Evolutionary conservation across 192 early-diverging fungal genomes (phyloP), one percentile per base, ranked within the genome.

Genomic region (Paraglomus brasilianum): DNA sequence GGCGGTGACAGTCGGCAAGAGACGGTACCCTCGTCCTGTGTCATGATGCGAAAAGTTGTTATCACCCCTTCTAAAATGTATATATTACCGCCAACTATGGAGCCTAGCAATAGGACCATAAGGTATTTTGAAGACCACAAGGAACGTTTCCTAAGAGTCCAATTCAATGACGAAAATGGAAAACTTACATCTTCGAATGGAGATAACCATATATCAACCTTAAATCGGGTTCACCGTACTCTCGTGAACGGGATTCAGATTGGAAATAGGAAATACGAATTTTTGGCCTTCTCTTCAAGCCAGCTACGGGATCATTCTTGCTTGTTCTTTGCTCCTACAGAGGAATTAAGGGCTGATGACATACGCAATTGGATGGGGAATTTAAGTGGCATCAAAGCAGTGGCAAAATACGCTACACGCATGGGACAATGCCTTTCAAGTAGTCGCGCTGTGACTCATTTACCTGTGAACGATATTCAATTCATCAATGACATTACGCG

Each of bases 341-440:
- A 45, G 6, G 74, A 73, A 4, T 66, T 85, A 4, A 80, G 74
- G 9, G 81, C 78, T 1, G 77, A 84, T 46, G 60, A 67, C 36
- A 89, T 93, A 46, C 78, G 83, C 4, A 30, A 50, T 0, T 86
- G 87, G 83, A 92, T 93, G 88, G 92, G 92, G 11, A 72, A 85
- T 36, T 92, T 93, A 55, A 80, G 76, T 0, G 72, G 74, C 21
- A 87, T 88, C 55, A 82, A 78, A 30, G 83, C 78, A 45, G 86
- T 89, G 5, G 90, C 90, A 8, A 87, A 88, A 48, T 81, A 86
- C 60, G 88, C 85, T 0, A 87, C 88, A 4, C 79, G 87, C 5
- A 85, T 89, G 78, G 87, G 88, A 0, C 92, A 92, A 72, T 88
- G 87, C 64, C 89, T 92, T 62, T 89, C 88, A 0, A 85, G 87